These are phyloP conservation scores for Achaetomium macrosporum DNA, from an alignment of 2,329 filamentous ascomycete species.

Conservation along the genomic window DNA sequence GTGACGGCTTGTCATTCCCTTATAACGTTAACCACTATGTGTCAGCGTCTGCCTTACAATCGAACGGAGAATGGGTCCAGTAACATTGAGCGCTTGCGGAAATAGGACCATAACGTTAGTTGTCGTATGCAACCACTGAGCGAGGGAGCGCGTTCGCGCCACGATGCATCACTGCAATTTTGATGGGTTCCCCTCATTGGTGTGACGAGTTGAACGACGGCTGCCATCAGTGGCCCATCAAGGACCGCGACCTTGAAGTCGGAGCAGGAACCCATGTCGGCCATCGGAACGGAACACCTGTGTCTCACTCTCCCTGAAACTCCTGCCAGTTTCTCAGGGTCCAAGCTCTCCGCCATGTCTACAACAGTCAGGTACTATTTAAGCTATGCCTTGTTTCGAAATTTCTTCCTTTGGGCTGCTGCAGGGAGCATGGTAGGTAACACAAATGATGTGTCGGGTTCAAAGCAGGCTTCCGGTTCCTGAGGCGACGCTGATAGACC, in stretches of 20 bases:
- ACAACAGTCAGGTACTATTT: too few species aligned
- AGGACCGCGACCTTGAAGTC: neutral
- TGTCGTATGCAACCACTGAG: too few species aligned
- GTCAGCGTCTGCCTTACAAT: neutral
- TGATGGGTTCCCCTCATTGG: neutral
- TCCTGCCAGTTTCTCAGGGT: too few species aligned
- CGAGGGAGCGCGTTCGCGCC: neutral
- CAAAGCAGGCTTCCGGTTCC: neutral
- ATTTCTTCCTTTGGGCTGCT: neutral
- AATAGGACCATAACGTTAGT: too few species aligned
- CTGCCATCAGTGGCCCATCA: too few species aligned
- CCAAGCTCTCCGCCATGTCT: too few species aligned
- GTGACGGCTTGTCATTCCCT: conserved; percentile 8
- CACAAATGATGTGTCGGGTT: conserved; percentile 2
- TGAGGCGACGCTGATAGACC: neutral
- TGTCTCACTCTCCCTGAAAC: too few species aligned
- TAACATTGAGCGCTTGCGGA: conserved; percentile 1
- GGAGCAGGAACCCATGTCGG: neutral
- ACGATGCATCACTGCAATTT: neutral
- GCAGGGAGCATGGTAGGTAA: neutral
- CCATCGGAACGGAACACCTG: too few species aligned
- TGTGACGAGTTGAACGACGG: neutral
- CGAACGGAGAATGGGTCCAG: neutral
- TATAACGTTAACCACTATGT: too few species aligned
- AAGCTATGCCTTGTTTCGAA: conserved; percentile 8